Conservation (phyloP, 2,329 filamentous ascomycete genomes). For the Hirsutella rhossiliensis region DNA sequence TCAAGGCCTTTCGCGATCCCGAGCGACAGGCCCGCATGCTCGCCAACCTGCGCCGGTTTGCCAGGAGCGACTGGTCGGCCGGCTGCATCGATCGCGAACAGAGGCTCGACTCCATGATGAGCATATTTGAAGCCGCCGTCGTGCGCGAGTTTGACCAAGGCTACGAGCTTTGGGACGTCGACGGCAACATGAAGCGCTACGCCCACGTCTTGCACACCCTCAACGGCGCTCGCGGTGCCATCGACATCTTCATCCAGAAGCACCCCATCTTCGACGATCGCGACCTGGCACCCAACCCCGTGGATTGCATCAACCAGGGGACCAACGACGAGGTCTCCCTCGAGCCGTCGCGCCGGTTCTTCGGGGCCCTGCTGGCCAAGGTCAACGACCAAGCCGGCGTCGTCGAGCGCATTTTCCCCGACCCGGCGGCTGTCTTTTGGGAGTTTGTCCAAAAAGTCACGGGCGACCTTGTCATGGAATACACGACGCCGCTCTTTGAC, state of each 20-base stretch:
- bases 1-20: slow-evolving; percentile 76
- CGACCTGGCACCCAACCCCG: slow-evolving; percentile 52
- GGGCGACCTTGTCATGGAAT: slow-evolving; percentile 77
- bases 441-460: slow-evolving; percentile 71
- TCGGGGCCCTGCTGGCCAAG: slow-evolving; percentile 59
- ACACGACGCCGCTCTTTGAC: slow-evolving; percentile 74
- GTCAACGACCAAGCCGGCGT: slow-evolving; percentile 73
- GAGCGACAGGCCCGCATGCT: slow-evolving; percentile 87
- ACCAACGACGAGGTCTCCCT: slow-evolving; percentile 58
- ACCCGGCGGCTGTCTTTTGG: slow-evolving; percentile 58
- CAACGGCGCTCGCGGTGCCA: slow-evolving; percentile 65
- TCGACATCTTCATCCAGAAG: slow-evolving; percentile 81
- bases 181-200: slow-evolving; percentile 80
- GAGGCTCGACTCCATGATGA: slow-evolving; percentile 61
- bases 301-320: slow-evolving; percentile 68
- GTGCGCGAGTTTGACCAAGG: slow-evolving; percentile 87
- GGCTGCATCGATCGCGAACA: slow-evolving; percentile 62
- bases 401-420: slow-evolving; percentile 73
- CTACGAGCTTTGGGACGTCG: slow-evolving; percentile 78
- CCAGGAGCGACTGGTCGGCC: slow-evolving; percentile 66
- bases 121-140: slow-evolving; percentile 82
- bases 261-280: slow-evolving; percentile 72
- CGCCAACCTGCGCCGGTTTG: slow-evolving; percentile 65
- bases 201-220: slow-evolving; percentile 73
- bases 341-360: slow-evolving; percentile 71